phyloP scores from a whole-genome alignment of 2,329 filamentous ascomycete species.

The Fusarium tanahbumbuense region DNA sequence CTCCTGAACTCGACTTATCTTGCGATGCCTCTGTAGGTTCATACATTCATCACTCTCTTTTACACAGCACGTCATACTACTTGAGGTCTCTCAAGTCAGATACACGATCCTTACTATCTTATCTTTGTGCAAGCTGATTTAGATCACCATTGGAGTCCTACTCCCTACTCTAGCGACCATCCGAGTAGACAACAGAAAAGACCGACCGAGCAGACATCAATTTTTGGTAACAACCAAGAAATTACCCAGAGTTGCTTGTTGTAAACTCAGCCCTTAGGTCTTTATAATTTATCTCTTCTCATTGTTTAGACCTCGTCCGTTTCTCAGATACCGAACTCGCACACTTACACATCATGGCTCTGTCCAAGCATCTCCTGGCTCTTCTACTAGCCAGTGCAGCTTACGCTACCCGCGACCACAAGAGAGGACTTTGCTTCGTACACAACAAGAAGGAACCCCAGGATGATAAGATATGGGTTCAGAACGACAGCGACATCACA shows the following conservation, averaged over 20 bases:
- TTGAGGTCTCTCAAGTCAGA: background rate
- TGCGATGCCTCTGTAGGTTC: background rate
- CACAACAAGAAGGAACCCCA: conserved; percentile 63
- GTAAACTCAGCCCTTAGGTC: background rate
- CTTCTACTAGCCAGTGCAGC: conserved; percentile 40
- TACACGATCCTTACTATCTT: background rate
- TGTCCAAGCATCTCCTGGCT: conserved; percentile 24
- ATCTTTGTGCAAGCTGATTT: background rate
- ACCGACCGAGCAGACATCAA: background rate
- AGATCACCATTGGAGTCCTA: background rate
- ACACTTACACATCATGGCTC: conserved; percentile 17
- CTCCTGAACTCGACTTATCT: background rate
- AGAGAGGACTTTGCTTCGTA: conserved; percentile 80
- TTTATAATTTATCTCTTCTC: background rate
- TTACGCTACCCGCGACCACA: conserved; percentile 56
- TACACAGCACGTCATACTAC: background rate
- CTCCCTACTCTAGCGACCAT: background rate
- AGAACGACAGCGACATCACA: conserved; percentile 68
- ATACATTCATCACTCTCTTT: background rate
- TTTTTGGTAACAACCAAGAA: background rate
- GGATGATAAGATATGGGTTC: conserved; percentile 75
- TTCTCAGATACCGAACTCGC: background rate
- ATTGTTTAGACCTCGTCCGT: background rate
- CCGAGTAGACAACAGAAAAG: background rate
- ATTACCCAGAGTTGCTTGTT: background rate